Conservation (phyloP, 345 rosid genomes). For the Schrenkiella parvula region DNA sequence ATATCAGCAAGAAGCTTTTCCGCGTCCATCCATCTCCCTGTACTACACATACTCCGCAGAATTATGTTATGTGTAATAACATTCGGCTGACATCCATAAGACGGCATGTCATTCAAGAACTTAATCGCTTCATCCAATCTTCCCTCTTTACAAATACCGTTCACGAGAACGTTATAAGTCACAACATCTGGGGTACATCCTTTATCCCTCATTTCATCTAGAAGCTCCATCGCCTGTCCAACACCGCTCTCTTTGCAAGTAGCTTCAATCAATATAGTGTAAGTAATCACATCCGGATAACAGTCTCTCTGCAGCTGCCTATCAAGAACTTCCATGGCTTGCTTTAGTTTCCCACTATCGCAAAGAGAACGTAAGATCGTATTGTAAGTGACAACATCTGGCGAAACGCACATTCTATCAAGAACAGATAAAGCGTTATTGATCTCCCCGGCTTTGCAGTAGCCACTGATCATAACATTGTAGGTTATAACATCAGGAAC, state of each 20-base stretch:
- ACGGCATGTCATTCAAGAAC: conserved; percentile 64
- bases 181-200: conserved; percentile 85
- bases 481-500: conserved; percentile 76
- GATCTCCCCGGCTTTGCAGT: conserved; percentile 78
- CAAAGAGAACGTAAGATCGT: conserved; percentile 77
- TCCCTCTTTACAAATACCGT: conserved; percentile 84
- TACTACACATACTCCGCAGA: conserved; percentile 74
- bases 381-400: conserved; percentile 82
- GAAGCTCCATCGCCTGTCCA: conserved; percentile 78
- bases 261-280: conserved; percentile 79
- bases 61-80: conserved; percentile 75
- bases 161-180: conserved; percentile 80
- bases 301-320: conserved; percentile 57
- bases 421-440: conserved; percentile 58
- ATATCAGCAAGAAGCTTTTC: conserved; percentile 71
- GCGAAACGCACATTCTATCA: conserved; percentile 70
- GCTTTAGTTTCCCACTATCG: conserved; percentile 63
- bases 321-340: conserved; percentile 77
- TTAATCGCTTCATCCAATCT: conserved; percentile 80
- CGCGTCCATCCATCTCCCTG: conserved; percentile 91
- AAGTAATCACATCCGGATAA: conserved; percentile 71
- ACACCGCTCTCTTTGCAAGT: conserved; percentile 83
- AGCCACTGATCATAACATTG: conserved; percentile 76
- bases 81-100: conserved; percentile 70
- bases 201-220: conserved; percentile 76